phyloP scores from a whole-genome alignment of 2,329 filamentous ascomycete species.

The Chaetomiaceae sp. region DNA sequence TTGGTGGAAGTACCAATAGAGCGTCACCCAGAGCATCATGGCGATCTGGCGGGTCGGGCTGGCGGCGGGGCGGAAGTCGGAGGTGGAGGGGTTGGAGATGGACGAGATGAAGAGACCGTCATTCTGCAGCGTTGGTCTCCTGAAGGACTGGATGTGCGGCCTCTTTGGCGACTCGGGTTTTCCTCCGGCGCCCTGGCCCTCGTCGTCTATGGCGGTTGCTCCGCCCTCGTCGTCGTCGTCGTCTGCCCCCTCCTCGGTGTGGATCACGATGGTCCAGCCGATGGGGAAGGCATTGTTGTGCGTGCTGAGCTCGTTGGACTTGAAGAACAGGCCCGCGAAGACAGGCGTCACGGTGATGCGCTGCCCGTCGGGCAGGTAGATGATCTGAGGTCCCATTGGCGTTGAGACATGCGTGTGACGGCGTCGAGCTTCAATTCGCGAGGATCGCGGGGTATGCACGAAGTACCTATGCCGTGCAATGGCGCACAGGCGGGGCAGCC shows the following conservation, averaged over 20 bases:
- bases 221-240: constrained; percentile 2
- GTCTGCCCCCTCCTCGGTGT: constrained; percentile 54
- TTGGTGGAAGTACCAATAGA: constrained; percentile 98
- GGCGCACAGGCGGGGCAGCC: constrained; percentile 2
- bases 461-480: no score
- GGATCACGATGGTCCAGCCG: constrained; percentile 86
- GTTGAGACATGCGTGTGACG: background rate
- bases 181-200: background rate
- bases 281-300: constrained; percentile 70
- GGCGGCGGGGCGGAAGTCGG: constrained; percentile 71
- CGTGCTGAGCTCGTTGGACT: constrained; percentile 67
- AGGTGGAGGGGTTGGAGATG: constrained; percentile 76
- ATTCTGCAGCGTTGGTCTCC: constrained; percentile 66
- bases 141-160: constrained; percentile 60
- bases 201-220: background rate
- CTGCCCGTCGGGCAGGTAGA: constrained; percentile 84
- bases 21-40: constrained; percentile 92
- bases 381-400: constrained; percentile 37
- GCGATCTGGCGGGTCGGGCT: constrained; percentile 87
- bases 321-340: constrained; percentile 90
- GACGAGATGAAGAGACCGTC: constrained; percentile 90
- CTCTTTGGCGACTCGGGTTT: constrained; percentile 21
- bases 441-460: background rate
- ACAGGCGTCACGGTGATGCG: constrained; percentile 76
- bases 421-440: background rate